These are phyloP conservation scores for Narthecium ossifragum DNA, from an alignment of 106 monocot species.

Conservation along the genomic window DNA sequence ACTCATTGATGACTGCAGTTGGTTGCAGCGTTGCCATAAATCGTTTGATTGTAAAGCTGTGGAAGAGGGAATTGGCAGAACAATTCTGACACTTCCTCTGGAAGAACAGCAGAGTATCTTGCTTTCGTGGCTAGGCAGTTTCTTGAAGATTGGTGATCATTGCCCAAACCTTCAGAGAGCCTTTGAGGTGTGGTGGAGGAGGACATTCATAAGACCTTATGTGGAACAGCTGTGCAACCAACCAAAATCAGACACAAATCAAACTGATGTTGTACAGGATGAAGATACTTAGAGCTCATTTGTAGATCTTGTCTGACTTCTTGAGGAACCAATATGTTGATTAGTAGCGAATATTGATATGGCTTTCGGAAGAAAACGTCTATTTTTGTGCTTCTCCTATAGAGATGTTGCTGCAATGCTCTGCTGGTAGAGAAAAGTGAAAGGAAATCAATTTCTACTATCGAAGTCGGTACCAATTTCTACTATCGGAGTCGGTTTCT, in stretches of 20 bases:
- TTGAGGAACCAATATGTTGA: too few species aligned
- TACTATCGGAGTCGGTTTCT: too few species aligned
- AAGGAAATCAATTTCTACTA: too few species aligned
- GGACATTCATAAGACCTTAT: conserved; percentile 94
- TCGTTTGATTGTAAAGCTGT: conserved; percentile 85
- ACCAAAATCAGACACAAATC: conserved; percentile 11
- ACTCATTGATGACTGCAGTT: conserved; percentile 84
- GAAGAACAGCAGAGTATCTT: conserved; percentile 95
- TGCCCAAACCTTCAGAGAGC: conserved; percentile 97
- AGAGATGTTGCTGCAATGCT: too few species aligned
- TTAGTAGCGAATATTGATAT: too few species aligned
- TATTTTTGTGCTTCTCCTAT: too few species aligned
- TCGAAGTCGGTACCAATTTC: too few species aligned
- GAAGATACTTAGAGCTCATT: not conserved
- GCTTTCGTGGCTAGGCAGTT: conserved; percentile 87
- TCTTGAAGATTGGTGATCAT: conserved; percentile 83
- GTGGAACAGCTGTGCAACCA: conserved; percentile 43
- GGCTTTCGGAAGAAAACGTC: too few species aligned
- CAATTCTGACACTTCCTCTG: conserved; percentile 85
- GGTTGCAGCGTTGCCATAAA: conserved; percentile 87
- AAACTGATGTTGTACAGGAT: not conserved
- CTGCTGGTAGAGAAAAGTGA: too few species aligned
- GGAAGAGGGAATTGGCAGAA: conserved; percentile 93
- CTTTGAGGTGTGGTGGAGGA: conserved; percentile 98
- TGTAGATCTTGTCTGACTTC: too few species aligned